Conservation (phyloP, 2,329 filamentous ascomycete species). For the Trematosphaeria pertusa region DNA sequence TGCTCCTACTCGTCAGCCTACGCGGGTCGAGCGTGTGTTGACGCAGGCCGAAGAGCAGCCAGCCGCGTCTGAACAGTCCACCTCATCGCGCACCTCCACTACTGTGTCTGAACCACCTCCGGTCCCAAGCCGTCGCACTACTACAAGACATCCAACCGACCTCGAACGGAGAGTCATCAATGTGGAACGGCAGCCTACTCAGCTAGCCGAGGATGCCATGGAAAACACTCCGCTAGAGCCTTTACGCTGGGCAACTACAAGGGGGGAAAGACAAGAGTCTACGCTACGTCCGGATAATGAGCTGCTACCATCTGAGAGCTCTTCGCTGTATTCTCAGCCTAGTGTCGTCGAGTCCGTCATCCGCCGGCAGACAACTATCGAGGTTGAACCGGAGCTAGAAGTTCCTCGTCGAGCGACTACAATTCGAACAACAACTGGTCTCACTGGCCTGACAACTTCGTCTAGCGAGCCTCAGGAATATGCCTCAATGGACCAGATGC, state of each 20-base stretch:
- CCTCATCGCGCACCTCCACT: background rate
- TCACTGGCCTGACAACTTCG: constrained; percentile 6
- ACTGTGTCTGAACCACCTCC: background rate
- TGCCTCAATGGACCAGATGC: constrained; percentile 7
- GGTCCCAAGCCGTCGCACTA: background rate
- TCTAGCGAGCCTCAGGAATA: constrained; percentile 9
- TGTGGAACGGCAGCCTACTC: no score
- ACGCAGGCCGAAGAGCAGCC: background rate
- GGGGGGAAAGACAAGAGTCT: no score
- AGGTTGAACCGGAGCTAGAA: background rate
- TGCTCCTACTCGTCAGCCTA: constrained; percentile 1
- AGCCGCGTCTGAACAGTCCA: no score
- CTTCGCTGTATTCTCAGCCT: background rate
- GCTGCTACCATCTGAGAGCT: no score
- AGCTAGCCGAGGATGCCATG: no score
- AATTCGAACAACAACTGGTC: background rate
- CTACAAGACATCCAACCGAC: no score
- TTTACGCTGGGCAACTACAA: no score
- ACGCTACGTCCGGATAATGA: no score
- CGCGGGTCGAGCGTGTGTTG: background rate
- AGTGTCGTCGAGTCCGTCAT: background rate
- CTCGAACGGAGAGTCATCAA: no score
- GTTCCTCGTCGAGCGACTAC: constrained; percentile 8
- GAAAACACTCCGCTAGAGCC: no score
- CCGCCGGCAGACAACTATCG: background rate